Percentiles rank a stretch among this genome's conserved stretches.
Evolutionary conservation across 768 basidiomycete genomes (phyloP).

Genomic region (Clavulina sp.): DNA sequence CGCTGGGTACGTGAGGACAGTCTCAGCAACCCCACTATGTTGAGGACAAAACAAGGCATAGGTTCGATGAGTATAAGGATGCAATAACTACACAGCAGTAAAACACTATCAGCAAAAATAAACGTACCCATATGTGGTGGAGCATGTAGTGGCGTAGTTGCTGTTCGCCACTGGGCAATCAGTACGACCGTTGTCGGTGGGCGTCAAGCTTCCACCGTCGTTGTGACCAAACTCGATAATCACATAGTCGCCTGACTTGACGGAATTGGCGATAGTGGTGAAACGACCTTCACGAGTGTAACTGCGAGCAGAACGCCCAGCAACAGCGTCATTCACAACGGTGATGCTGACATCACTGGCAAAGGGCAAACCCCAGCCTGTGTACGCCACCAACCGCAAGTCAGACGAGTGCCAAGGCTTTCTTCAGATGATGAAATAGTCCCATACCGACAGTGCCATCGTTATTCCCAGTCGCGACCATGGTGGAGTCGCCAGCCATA

Average conservation of each 20-base stretch:
- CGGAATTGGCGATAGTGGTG: background rate
- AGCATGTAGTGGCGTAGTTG: too few relatives aligned
- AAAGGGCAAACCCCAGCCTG: too few relatives aligned
- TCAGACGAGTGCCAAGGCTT: background rate
- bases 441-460: too few relatives aligned
- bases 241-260: background rate
- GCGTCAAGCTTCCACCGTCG: background rate
- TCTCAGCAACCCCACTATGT: background rate
- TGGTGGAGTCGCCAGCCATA: too few relatives aligned
- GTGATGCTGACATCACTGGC: too few relatives aligned
- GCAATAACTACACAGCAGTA: background rate
- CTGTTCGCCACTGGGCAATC: too few relatives aligned
- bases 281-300: constrained; percentile 1
- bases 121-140: too few relatives aligned
- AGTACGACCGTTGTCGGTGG: background rate
- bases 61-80: background rate
- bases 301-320: background rate
- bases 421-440: background rate
- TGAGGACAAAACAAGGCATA: background rate
- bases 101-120: background rate
- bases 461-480: too few relatives aligned
- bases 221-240: constrained; percentile 2
- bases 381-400: too few relatives aligned
- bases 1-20: background rate
- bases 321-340: too few relatives aligned